A percentile compares a stretch with the other conserved stretches of the same genome.
phyloP scores from a whole-genome alignment of 495 filamentous ascomycete genomes.

The Cercophora newfieldiana region DNA sequence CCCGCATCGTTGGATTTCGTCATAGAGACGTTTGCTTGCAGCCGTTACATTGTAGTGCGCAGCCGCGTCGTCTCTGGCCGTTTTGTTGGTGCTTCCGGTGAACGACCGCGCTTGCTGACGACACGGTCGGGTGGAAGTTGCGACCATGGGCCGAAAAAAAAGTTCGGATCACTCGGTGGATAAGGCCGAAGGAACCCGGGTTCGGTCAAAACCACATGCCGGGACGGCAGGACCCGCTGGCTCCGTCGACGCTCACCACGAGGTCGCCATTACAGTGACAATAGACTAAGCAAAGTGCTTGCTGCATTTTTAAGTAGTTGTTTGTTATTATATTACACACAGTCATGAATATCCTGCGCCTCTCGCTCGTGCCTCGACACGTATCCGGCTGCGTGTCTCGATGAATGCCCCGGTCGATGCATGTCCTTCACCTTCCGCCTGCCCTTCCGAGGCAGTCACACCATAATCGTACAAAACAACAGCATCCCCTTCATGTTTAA shows the following conservation, averaged over 20 bases:
- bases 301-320: constrained; percentile 5
- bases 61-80: background rate
- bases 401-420: background rate
- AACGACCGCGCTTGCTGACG: background rate
- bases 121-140: constrained; percentile 6
- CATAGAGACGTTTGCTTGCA: constrained; percentile 31
- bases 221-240: background rate
- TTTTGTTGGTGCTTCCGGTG: background rate
- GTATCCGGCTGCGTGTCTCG: background rate
- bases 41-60: constrained; percentile 24
- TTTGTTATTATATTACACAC: constrained; percentile 14
- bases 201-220: background rate
- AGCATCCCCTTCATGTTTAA: background rate
- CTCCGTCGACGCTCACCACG: background rate
- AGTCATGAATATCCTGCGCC: background rate
- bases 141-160: constrained; percentile 12
- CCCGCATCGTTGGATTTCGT: constrained; percentile 44
- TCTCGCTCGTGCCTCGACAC: background rate
- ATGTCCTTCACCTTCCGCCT: background rate
- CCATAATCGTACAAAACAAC: constrained; percentile 21
- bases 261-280: background rate
- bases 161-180: constrained; percentile 20
- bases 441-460: background rate
- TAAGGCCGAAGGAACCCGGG: constrained; percentile 23
- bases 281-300: background rate